phyloP scores from a whole-genome alignment of 257 asterid genomes.

The Solanum okadae region DNA sequence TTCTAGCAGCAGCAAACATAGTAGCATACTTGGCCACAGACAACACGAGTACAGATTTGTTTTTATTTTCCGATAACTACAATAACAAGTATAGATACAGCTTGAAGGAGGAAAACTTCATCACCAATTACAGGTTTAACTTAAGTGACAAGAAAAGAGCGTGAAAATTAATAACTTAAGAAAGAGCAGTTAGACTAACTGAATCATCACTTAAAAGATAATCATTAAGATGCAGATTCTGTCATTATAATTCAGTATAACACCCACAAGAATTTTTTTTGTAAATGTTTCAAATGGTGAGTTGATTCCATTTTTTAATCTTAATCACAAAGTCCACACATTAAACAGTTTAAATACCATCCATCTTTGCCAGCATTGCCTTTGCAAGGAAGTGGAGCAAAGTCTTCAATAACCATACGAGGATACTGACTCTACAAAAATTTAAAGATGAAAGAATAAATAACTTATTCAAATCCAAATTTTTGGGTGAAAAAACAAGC shows the following conservation, averaged over 20 bases:
- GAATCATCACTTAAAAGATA: not conserved
- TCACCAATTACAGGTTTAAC: not conserved
- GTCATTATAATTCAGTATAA: not conserved
- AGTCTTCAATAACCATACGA: constrained; percentile 84
- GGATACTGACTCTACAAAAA: constrained; percentile 88
- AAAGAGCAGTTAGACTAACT: not conserved
- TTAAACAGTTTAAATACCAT: constrained; percentile 40
- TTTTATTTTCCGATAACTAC: not conserved
- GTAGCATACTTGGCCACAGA: not conserved
- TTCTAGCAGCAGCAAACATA: not conserved
- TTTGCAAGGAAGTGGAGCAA: constrained; percentile 74
- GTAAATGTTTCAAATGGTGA: not conserved
- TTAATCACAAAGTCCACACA: not conserved
- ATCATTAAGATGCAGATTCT: not conserved
- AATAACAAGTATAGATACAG: not conserved
- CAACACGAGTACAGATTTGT: not conserved
- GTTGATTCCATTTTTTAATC: not conserved
- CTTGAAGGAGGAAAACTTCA: not conserved
- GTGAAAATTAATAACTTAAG: not conserved
- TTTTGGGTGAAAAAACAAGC: not conserved
- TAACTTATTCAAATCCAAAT: not conserved
- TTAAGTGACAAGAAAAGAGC: not conserved
- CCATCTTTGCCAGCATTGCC: constrained; percentile 89
- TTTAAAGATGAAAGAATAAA: constrained; percentile 5
- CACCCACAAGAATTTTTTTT: not conserved